Evolutionary conservation across 2,329 filamentous ascomycete genomes (phyloP), one percentile per base, ranked within the genome.

Genomic region (Paecilomyces variotii): DNA sequence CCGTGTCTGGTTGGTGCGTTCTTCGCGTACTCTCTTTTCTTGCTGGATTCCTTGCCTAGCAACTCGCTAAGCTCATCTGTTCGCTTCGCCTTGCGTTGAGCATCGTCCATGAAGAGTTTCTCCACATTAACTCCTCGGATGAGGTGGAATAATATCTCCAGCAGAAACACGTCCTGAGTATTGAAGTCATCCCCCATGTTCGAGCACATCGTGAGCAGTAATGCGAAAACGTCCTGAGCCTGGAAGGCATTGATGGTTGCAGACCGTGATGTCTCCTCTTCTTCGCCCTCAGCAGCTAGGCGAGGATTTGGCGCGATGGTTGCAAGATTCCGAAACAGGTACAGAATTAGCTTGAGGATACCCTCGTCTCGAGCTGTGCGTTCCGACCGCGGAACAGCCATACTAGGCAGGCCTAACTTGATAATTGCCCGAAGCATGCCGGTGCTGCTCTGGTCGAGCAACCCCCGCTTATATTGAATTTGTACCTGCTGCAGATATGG

Each of bases 171-270:
- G 69, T 97, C 93, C 65, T 97, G 91, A 14, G 87, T 86, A 61
- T 88, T 86, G 72, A 97, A 99, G 66, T 97, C 93, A 49, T 97
- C 91, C 34, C 90, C 90, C 79, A 97, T 93, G 62, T 93, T 95
- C 1, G 92, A 97, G 11, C 91, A 89, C 54, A 99, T 79, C 0
- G 91, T 96, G 56, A 97, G 78, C 25, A 99, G 76, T 2, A 95
- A 81, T 57, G 90, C 85, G 66, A 97, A 89, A 25, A 96, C 89
- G 71, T 97, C 92, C 73, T 99, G 94, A 63, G 88, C 87, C 39
- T 93, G 86, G 67, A 97, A 96, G 1, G 90, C 88, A 66, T 95
- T 89, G 61, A 97, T 92, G 0, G 90, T 89, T 7, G 90, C 85
- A 2, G 91, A 96, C 60, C 92, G 85, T 4, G 91, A 96, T 32